Evolutionary conservation across 805 yeast species (phyloP), one percentile per base, ranked within the genome.

Genomic region (Wickerhamiella kazuoi): DNA sequence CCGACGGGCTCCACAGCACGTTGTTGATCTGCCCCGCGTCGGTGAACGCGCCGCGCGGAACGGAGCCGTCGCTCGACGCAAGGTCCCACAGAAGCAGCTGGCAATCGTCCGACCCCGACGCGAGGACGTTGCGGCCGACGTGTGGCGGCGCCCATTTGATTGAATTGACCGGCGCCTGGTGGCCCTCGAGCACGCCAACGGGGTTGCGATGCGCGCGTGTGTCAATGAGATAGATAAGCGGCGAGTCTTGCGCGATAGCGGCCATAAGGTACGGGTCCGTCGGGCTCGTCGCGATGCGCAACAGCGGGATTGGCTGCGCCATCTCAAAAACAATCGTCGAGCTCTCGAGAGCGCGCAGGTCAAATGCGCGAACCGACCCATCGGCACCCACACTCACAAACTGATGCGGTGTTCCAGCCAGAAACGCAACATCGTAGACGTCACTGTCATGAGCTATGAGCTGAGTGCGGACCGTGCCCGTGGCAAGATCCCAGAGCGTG

Each of bases 351-450:
- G 86, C 68, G 41, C 98, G 62, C 43, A 90, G 65, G 53, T 90
- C 98, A 57, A 90, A 90, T 6, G 90, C 79, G 33, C 98, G 67
- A 54, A 86, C 81, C 15, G 93, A 78, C 0, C 98, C 98, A 59
- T 90, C 98, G 39, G 84, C 86, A 2, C 96, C 94, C 40, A 87
- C 94, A 40, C 90, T 78, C 36, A 94, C 81, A 59, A 90, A 90
- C 21, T 86, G 68, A 51, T 79, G 69, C 34, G 78, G 72, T 28
- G 80, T 72, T 15, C 76, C 75, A 37, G 78, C 72, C 37, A 86
- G 61, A 55, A 84, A 90, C 45, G 79, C 72, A 23, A 86, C 97
- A 55, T 90, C 98, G 55, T 73, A 82, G 3, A 90, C 98, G 57
- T 84, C 96, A 46, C 78, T 74, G 55, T 90, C 98, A 58, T 90